A percentile compares a stretch with the other conserved stretches of the same genome.
Conservation (phyloP, 768 basidiomycete genomes). For the Stropharia rugosoannulata region DNA sequence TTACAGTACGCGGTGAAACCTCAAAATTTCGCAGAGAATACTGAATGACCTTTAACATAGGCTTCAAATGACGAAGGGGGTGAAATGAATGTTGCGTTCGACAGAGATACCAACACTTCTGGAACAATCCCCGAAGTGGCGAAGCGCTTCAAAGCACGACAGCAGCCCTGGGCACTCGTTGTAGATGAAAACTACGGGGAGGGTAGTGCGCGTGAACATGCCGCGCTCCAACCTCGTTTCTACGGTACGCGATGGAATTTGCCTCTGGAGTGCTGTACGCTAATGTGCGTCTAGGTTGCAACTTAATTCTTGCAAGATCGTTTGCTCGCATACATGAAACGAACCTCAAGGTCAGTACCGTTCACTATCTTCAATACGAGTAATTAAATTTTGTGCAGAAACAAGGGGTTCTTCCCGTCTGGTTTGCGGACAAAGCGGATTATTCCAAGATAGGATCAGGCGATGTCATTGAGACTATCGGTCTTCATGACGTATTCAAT, state of each 20-base stretch:
- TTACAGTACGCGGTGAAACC: constrained; percentile 54
- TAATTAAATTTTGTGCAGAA: constrained; percentile 52
- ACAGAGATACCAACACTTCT: constrained; percentile 56
- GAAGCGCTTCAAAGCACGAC: constrained; percentile 80
- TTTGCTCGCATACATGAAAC: constrained; percentile 99
- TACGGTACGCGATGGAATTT: constrained; percentile 53
- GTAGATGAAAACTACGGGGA: constrained; percentile 99
- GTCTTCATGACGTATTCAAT: constrained; percentile 68
- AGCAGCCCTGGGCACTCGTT: constrained; percentile 89
- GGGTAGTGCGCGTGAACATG: constrained; percentile 97
- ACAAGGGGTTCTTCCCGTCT: constrained; percentile 96
- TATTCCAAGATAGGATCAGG: constrained; percentile 82
- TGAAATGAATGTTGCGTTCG: constrained; percentile 88
- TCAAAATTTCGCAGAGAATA: neutral
- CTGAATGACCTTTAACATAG: constrained; percentile 28
- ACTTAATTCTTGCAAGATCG: constrained; percentile 85
- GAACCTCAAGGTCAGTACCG: constrained; percentile 74
- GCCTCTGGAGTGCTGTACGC: neutral
- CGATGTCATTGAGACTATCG: constrained; percentile 80
- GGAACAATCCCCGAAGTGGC: constrained; percentile 92
- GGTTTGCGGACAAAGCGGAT: constrained; percentile 85
- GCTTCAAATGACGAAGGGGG: constrained; percentile 95
- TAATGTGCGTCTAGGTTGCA: constrained; percentile 55
- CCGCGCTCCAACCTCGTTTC: constrained; percentile 94
- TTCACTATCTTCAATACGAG: neutral